Evolutionary conservation across 2,329 filamentous ascomycete genomes (phyloP).

Genomic region (Scytalidium lignicola): DNA sequence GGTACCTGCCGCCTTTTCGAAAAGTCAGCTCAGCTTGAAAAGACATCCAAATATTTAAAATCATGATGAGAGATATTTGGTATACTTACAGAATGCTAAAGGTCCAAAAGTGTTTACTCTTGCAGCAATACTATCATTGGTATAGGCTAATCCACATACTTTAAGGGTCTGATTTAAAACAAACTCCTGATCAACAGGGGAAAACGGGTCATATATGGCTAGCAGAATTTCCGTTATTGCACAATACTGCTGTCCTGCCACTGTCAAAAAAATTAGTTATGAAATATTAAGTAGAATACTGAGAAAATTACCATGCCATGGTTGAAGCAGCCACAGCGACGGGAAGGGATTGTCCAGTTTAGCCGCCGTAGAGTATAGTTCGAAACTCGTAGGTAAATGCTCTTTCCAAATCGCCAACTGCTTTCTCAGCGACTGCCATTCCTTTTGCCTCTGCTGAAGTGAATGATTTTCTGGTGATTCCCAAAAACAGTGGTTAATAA

Average conservation of each 20-base stretch:
- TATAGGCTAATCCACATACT: constrained; percentile 41
- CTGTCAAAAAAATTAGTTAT: constrained; percentile 20
- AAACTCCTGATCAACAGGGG: constrained; percentile 5
- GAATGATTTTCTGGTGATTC: neutral
- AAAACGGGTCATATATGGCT: constrained; percentile 1
- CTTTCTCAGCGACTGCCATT: constrained; percentile 13
- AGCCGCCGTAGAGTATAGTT: constrained; percentile 28
- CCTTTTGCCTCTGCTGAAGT: constrained; percentile 17
- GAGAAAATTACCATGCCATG: constrained; percentile 36
- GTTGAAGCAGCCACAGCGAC: constrained; percentile 33
- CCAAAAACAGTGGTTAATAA: constrained; percentile 36
- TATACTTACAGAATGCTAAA: constrained; percentile 38
- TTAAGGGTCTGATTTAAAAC: constrained; percentile 32
- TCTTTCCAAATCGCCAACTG: constrained; percentile 26
- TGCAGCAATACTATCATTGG: constrained; percentile 35
- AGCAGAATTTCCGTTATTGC: constrained; percentile 26
- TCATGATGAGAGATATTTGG: neutral
- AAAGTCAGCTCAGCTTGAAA: neutral
- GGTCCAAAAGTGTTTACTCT: constrained; percentile 45
- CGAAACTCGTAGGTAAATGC: constrained; percentile 26
- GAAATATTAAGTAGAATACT: neutral
- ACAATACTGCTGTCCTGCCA: constrained; percentile 38
- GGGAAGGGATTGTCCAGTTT: constrained; percentile 26
- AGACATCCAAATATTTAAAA: neutral
- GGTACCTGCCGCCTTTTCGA: constrained; percentile 27